Base-by-base conservation (phyloP, 306 rosid species). In the Castanea mollissima region DNA sequence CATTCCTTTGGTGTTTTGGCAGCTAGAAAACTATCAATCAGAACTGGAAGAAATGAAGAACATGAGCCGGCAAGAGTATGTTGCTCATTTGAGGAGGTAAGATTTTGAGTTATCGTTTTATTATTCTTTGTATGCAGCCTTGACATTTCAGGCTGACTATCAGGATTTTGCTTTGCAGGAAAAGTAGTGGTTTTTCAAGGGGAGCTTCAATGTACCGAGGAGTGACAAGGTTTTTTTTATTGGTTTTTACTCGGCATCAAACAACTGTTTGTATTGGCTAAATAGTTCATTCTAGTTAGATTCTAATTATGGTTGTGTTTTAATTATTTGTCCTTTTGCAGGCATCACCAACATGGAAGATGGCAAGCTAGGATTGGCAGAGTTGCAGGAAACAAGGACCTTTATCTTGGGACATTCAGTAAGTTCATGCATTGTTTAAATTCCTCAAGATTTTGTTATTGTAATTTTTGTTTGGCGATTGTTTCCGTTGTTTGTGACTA, bases 351-450 rank as follows among this genome's bases (percentile, higher is more conserved):
- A 69, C 98, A 96, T 75, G 99, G 99, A 32, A 88, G 99, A 87
- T 96, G 99, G 99, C 99, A 96, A 86, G 99, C 99, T 59, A 87
- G 99, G 84, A 96, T 96, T 21, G 99, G 99, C 79, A 89, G 99
- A 64, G 99, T 96, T 21, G 99, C 99, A 15, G 99, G 99, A 71
- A 96, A 96, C 89, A 96, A 96, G 60, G 99, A 96, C 84, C 96
- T 96, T 62, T 96, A 96, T 85, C 98, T 96, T 21, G 99, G 99
- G 29, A 96, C 99, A 59, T 96, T 96, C 88, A 90, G 99, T 96
- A 71, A 85, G 92, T 81, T 51, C 68, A 51, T 71, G 23, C 69
- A 38, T 9, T 69, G 38, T 14, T 2, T 73, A 14, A 25, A 78
- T 79, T 60, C 52, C 54, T 31, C 34, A 41, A n/a, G 5, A 4